phyloP scores from a whole-genome alignment of 257 asterid species.

The Datura wrightii region DNA sequence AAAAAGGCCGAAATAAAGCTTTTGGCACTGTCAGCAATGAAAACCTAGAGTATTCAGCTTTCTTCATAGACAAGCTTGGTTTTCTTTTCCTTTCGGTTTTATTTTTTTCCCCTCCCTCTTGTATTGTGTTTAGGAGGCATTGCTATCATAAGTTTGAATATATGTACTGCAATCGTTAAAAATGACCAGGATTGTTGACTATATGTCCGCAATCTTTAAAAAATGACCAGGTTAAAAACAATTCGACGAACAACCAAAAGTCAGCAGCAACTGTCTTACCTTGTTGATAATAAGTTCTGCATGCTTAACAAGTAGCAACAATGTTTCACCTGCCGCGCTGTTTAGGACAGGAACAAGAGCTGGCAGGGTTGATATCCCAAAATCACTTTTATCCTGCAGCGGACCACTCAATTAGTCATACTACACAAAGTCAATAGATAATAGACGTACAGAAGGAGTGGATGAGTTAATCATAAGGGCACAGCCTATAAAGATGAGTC shows the following conservation, averaged over 20 bases:
- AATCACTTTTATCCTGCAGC: conserved; percentile 91
- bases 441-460: conserved; percentile 3
- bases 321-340: conserved; percentile 95
- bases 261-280: conserved; percentile 51
- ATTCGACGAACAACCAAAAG: conserved; percentile 13
- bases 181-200: not conserved
- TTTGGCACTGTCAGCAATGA: conserved; percentile 2
- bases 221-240: conserved; percentile 9
- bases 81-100: not conserved
- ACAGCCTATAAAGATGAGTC: conserved; percentile 21
- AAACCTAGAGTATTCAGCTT: not conserved
- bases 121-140: conserved; percentile 2
- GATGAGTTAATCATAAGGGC: not conserved
- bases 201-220: not conserved
- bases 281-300: conserved; percentile 90
- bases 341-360: conserved; percentile 95
- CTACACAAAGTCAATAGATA: not conserved
- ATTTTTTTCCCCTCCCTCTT: conserved; percentile 10
- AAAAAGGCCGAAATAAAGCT: not conserved
- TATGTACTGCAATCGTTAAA: not conserved
- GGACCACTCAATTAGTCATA: conserved; percentile 32
- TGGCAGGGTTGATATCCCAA: conserved; percentile 91
- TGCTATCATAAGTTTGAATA: not conserved
- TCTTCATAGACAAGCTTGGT: conserved; percentile 13
- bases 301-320: conserved; percentile 91